Conservation (phyloP, 495 filamentous ascomycete species). For the Saxophila tyrrhenica region DNA sequence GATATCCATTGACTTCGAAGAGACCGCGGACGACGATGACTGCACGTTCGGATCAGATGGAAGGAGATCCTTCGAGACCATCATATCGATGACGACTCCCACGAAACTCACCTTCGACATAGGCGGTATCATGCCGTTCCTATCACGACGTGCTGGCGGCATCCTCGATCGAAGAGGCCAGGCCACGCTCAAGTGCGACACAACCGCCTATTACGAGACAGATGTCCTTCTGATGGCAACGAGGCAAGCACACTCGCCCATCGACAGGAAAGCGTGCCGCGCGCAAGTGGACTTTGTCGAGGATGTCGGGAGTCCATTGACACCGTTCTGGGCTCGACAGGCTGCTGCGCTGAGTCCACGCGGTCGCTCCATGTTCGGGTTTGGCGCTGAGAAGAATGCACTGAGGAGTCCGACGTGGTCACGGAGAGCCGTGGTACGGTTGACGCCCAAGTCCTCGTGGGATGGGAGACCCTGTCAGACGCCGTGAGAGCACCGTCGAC, state of each 20-base stretch:
- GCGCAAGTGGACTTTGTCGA: not conserved
- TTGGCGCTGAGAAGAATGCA: not conserved
- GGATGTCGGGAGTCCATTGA: not conserved
- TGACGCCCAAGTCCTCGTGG: too few relatives aligned
- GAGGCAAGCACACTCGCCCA: not conserved
- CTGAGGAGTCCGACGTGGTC: too few relatives aligned
- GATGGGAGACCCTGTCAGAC: too few relatives aligned
- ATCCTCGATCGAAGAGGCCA: not conserved
- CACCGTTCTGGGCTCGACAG: not conserved
- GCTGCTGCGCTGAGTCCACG: not conserved
- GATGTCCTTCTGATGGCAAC: not conserved
- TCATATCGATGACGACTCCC: not conserved
- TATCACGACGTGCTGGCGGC: not conserved
- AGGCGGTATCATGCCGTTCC: not conserved
- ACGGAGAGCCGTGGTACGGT: too few relatives aligned
- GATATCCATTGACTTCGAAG: not conserved
- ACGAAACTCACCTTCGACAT: not conserved
- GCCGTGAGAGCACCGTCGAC: too few relatives aligned
- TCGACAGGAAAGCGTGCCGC: not conserved
- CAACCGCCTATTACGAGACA: not conserved
- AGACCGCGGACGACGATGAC: not conserved
- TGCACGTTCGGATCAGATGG: not conserved
- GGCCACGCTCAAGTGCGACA: not conserved
- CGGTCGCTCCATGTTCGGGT: not conserved
- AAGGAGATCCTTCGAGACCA: not conserved